Evolutionary conservation across 805 yeast genomes (phyloP), one percentile per base, ranked within the genome.

Genomic region (Cyberlindnera meyerae): DNA sequence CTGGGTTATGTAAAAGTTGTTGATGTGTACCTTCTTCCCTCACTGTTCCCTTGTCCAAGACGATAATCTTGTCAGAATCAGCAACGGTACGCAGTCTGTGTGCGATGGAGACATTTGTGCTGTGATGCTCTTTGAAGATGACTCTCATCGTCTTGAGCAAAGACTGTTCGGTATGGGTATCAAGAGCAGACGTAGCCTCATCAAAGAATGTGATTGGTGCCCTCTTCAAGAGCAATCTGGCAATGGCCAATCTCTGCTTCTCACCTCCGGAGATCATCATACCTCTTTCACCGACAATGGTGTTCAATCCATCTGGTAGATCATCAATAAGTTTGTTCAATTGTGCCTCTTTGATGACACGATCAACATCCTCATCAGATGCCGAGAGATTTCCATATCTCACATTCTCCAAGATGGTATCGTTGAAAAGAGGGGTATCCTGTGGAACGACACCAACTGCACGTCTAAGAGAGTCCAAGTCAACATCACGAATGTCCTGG

Each of bases 201-300:
- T 93, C 98, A 49, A 93, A 89, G 59, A 93, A 90, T 38, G 94
- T 83, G 33, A 93, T 86, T 18, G 93, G 90, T 0, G 97, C 77
- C 45, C 77, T 71, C 60, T 93, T 93, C 48, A 93, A 63, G 29
- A 93, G 60, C n/a, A 93, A 75, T 45, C 98, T 71, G 1, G 97
- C 93, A 47, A 93, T 87, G 0, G 98, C 97, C 29, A 93, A 67
- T 44, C 98, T 68, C 62, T 93, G 98, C 58, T 93, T 89, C 58
- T 93, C 98, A 43, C 98, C 98, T n/a, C 98, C 98, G 18, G 96
- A 87, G 31, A 93, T 89, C 98, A 93, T 93, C 73, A 93, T 72
- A n/a, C 98, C 98, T 55, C 94, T 69, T 60, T 93, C 98, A 33
- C 98, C 98, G 13, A 93, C 98, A 40, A 85, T 68, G 0, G 97